Base-by-base conservation (phyloP, 225 moss, liverwort and hornwort species). In the Marchantia polymorpha region DNA sequence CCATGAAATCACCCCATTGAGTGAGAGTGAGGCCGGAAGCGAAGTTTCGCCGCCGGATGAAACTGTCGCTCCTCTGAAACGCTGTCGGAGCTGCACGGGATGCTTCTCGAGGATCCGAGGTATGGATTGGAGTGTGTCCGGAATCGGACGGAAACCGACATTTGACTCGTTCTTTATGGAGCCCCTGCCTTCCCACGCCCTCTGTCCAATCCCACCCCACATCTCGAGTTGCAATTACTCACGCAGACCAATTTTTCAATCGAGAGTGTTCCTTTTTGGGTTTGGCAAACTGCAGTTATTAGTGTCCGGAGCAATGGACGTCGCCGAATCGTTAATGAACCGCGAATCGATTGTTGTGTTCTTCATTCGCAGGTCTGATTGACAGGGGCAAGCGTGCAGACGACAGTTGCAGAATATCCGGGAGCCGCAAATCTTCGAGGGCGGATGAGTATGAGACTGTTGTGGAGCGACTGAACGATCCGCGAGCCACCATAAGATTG, bases 381-480 rank as follows among this genome's bases (percentile, higher is more conserved):
- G 81, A 83, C 22, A 81, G 78, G 70, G 86, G 79, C 26, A 86
- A 83, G 78, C 83, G 81, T 51, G 66, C 81, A 53, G 81, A 78
- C 47, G 86, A 81, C 6, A 78, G 70, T 65, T 69, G 74, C 55
- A 78, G 72, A 64, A 63, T 78, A 78, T 65, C 47, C 5, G 61
- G 72, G 29, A 78, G 73, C 26, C 31, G 81, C 63, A 81, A 71
- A 70, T 81, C 81, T n/a, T 81, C 81, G 5, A 79, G 83, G 76
- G 76, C 72, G 58, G 79, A 82, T 63, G 88, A 88, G 74, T 88
- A 88, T 59, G 77, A 80, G 39, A 83, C 81, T 25, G 83, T 85
- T 51, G 88, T 88, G 66, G 85, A 88, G 73, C 78, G 88, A 67
- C 58, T 85, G 81, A 81, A 63, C 52, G 85, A 88, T 69, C 78